phyloP scores from a whole-genome alignment of 805 yeast genomes.

The Saccharomycopsis sp. region DNA sequence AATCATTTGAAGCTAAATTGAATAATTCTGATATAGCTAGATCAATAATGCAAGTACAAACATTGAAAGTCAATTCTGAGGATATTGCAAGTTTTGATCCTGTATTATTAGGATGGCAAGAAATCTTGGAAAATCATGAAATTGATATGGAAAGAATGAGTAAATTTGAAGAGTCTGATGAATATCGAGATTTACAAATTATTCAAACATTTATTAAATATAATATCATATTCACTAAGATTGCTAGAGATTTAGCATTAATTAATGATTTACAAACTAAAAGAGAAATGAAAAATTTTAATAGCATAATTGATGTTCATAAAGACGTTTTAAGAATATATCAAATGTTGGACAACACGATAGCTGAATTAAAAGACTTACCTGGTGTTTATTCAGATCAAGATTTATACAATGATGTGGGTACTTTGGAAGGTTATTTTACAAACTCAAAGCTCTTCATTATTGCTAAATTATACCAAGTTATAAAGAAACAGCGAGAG shows the following conservation, averaged over 20 bases:
- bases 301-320: constrained; percentile 20
- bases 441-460: constrained; percentile 35
- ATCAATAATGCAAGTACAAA: constrained; percentile 38
- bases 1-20: constrained; percentile 56
- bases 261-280: constrained; percentile 29
- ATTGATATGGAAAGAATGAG: constrained; percentile 43
- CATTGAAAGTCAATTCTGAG: constrained; percentile 28
- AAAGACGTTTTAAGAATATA: constrained; percentile 42
- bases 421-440: constrained; percentile 42
- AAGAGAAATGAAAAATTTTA: constrained; percentile 17
- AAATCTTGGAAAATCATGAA: constrained; percentile 54
- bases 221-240: constrained; percentile 54
- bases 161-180: constrained; percentile 38
- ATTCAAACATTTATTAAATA: constrained; percentile 70
- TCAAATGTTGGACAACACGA: constrained; percentile 44
- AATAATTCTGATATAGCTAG: constrained; percentile 68
- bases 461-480: constrained; percentile 40
- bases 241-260: constrained; percentile 62
- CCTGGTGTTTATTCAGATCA: constrained; percentile 93
- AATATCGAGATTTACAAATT: constrained; percentile 66
- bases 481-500: constrained; percentile 36
- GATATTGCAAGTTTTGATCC: constrained; percentile 47
- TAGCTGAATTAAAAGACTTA: constrained; percentile 59
- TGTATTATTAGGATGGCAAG: constrained; percentile 60
- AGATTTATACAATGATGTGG: constrained; percentile 49